These are phyloP conservation scores for Verticillium klebahnii DNA, from an alignment of 2,329 filamentous ascomycete species.

Conservation along the genomic window DNA sequence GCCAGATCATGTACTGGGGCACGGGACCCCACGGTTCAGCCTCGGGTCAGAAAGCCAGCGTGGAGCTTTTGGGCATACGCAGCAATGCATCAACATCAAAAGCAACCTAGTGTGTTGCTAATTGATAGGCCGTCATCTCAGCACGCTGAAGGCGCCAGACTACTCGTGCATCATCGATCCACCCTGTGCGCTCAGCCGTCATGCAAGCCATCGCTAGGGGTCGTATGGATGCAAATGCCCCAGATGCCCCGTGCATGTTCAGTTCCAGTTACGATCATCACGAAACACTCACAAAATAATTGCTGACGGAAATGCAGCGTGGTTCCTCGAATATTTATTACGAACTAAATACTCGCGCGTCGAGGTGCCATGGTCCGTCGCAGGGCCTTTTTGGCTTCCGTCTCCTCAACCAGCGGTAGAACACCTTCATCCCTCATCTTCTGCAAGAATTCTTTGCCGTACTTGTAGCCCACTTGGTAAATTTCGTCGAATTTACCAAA, in stretches of 20 bases:
- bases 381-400: conserved; percentile 71
- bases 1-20: not conserved
- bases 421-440: conserved; percentile 74
- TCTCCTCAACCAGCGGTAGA: conserved; percentile 65
- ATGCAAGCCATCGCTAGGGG: not conserved
- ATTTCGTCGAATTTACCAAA: conserved; percentile 99
- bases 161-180: too few species aligned
- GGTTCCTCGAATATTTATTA: too few species aligned
- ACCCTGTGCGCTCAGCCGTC: too few species aligned
- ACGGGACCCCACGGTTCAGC: too few species aligned
- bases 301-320: too few species aligned
- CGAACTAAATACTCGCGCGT: conserved; percentile 64
- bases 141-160: too few species aligned
- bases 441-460: conserved; percentile 74
- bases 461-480: conserved; percentile 82
- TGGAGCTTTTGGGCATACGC: not conserved
- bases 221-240: not conserved
- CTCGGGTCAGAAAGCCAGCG: too few species aligned
- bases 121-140: not conserved
- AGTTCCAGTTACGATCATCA: not conserved
- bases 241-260: not conserved
- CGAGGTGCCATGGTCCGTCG: conserved; percentile 75
- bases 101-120: not conserved
- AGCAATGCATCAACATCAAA: not conserved
- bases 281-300: not conserved